Evolutionary conservation across 2,329 filamentous ascomycete species (phyloP).

Genomic region (Paraphaeosphaeria sporulosa): DNA sequence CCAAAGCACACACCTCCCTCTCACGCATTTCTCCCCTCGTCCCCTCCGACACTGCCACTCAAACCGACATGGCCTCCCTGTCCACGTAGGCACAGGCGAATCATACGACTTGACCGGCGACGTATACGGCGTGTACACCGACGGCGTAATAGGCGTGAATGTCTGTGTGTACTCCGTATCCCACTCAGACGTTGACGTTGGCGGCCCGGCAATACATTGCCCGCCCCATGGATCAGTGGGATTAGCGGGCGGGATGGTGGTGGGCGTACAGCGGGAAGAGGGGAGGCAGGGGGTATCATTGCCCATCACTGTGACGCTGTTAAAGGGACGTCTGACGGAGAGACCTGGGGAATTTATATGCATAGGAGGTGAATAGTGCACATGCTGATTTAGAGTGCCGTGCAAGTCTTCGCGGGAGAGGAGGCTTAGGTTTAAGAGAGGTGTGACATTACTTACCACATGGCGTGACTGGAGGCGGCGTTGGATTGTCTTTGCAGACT

Average conservation of each 20-base stretch:
- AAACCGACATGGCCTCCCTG: not conserved
- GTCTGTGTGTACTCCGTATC: not conserved
- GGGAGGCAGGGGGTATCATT: not conserved
- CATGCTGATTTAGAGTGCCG: no score
- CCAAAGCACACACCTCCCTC: not conserved
- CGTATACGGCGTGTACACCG: not conserved
- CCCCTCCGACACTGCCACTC: not conserved
- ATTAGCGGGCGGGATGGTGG: not conserved
- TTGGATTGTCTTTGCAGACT: not conserved
- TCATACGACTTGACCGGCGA: not conserved
- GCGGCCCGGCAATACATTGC: not conserved
- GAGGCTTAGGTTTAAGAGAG: not conserved
- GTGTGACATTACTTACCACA: not conserved
- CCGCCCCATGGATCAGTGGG: not conserved
- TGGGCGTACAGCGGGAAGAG: not conserved
- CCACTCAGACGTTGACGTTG: not conserved
- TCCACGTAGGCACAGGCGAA: not conserved
- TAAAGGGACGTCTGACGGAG: not conserved
- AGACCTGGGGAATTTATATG: no score
- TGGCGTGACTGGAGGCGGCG: not conserved
- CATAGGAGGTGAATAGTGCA: no score
- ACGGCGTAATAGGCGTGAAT: not conserved
- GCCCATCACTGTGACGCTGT: not conserved
- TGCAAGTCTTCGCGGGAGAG: no score
- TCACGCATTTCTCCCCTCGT: not conserved